Conservation (phyloP, 768 basidiomycete genomes). For the Pleurotus platypus region DNA sequence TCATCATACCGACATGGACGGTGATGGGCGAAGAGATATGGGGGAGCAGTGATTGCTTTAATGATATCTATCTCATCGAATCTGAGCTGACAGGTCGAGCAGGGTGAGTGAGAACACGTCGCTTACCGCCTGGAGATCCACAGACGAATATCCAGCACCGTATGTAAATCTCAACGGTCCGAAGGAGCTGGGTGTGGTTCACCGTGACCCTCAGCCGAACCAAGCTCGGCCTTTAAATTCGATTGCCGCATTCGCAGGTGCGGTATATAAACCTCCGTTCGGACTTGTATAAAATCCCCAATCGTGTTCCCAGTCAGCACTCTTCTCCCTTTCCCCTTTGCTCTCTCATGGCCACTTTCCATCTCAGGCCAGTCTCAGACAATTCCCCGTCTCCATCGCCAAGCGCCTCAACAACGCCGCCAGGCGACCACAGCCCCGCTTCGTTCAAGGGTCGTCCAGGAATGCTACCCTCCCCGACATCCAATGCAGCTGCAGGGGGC, state of each 20-base stretch:
- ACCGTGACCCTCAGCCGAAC: not conserved
- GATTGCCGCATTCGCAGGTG: slow-evolving; percentile 4
- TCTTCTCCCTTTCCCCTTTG: slow-evolving; percentile 14
- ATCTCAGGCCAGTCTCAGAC: slow-evolving; percentile 54
- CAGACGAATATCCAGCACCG: not conserved
- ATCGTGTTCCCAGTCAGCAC: slow-evolving; percentile 7
- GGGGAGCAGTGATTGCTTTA: slow-evolving; percentile 14
- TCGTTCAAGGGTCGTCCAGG: slow-evolving; percentile 21
- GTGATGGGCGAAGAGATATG: slow-evolving; percentile 17
- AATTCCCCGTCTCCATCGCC: slow-evolving; percentile 51
- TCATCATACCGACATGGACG: slow-evolving; percentile 25
- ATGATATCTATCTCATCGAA: slow-evolving; percentile 20
- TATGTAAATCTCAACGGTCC: slow-evolving; percentile 3
- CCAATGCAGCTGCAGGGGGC: slow-evolving; percentile 20
- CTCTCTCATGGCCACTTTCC: slow-evolving; percentile 35
- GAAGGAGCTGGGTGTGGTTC: not conserved
- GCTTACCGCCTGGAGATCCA: not conserved
- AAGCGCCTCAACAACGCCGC: slow-evolving; percentile 43
- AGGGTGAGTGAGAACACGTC: slow-evolving; percentile 34
- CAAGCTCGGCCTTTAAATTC: not conserved
- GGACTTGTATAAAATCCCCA: slow-evolving; percentile 9
- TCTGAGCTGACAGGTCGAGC: slow-evolving; percentile 20
- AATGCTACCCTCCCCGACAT: slow-evolving; percentile 26
- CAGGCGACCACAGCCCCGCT: slow-evolving; percentile 38
- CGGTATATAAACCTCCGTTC: slow-evolving; percentile 22